phyloP scores from a whole-genome alignment of 179 eudicot species.

The Carnegiea gigantea region DNA sequence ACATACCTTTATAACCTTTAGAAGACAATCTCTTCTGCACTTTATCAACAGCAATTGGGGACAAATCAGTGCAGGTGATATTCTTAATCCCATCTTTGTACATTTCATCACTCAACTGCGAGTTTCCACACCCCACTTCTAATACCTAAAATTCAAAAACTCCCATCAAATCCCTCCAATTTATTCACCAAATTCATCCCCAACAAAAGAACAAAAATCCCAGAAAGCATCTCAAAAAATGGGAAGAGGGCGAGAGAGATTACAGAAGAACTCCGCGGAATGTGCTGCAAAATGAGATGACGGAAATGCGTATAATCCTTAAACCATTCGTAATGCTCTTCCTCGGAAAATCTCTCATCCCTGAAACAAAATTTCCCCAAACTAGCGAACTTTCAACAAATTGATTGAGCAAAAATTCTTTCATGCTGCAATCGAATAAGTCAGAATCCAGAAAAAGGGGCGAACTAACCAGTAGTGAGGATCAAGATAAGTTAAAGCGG shows the following conservation, averaged over 20 bases:
- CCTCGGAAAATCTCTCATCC: constrained; percentile 75
- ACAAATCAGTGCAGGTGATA: constrained; percentile 85
- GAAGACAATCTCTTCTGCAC: constrained; percentile 49
- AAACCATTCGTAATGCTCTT: constrained; percentile 95
- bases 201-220: not conserved
- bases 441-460: not conserved
- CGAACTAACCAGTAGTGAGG: constrained; percentile 69
- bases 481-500: constrained; percentile 70
- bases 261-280: constrained; percentile 64
- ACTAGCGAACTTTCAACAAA: not conserved
- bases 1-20: constrained; percentile 66
- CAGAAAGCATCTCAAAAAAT: not conserved
- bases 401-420: not conserved
- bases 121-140: constrained; percentile 95
- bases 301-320: constrained; percentile 94
- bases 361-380: constrained; percentile 31
- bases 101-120: constrained; percentile 81
- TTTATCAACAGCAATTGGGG: constrained; percentile 79
- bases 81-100: constrained; percentile 66
- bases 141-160: constrained; percentile 51
- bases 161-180: not conserved
- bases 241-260: not conserved
- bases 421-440: not conserved
- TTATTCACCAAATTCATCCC: constrained; percentile 12
- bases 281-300: constrained; percentile 68